Conservation (phyloP, 2,329 filamentous ascomycete species). For the Colletotrichum acutatum region DNA sequence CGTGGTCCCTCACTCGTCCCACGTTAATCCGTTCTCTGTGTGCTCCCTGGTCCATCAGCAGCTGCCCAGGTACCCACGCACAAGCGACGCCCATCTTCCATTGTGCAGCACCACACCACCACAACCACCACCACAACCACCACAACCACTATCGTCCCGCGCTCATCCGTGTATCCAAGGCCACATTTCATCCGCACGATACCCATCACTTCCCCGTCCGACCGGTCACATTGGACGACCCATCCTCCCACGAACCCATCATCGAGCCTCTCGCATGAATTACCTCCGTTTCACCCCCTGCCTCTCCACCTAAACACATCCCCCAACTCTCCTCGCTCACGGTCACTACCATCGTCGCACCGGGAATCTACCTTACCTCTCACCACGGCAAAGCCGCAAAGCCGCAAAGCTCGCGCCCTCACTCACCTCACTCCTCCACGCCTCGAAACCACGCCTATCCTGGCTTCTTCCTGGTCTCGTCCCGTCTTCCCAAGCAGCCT, state of each 20-base stretch:
- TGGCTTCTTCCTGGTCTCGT: conserved; percentile 13
- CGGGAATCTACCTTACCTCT: conserved; percentile 8
- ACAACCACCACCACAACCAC: background rate
- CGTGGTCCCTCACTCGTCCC: conserved; percentile 17
- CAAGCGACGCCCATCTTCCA: background rate
- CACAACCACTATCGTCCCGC: background rate
- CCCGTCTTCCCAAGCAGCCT: conserved; percentile 18
- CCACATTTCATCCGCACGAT: conserved; percentile 31
- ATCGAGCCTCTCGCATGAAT: conserved; percentile 33
- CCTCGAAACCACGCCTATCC: conserved; percentile 15
- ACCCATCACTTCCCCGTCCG: conserved; percentile 22
- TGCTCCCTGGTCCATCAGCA: conserved; percentile 18
- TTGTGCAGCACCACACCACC: conserved; percentile 13
- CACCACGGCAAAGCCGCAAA: background rate
- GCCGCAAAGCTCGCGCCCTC: conserved; percentile 2
- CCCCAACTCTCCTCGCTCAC: conserved; percentile 9
- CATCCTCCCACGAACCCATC: conserved; percentile 23
- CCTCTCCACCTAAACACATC: conserved; percentile 22
- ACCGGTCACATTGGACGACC: conserved; percentile 29
- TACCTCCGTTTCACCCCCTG: conserved; percentile 35
- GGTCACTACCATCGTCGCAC: background rate
- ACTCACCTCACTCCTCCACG: background rate
- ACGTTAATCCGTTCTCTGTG: conserved; percentile 30
- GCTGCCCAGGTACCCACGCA: conserved; percentile 2
- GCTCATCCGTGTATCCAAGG: conserved; percentile 26